Evolutionary conservation across 1,284 basidiomycete species (phyloP), one percentile per base, ranked within the genome.

Genomic region (Ustilago vetiveriae): DNA sequence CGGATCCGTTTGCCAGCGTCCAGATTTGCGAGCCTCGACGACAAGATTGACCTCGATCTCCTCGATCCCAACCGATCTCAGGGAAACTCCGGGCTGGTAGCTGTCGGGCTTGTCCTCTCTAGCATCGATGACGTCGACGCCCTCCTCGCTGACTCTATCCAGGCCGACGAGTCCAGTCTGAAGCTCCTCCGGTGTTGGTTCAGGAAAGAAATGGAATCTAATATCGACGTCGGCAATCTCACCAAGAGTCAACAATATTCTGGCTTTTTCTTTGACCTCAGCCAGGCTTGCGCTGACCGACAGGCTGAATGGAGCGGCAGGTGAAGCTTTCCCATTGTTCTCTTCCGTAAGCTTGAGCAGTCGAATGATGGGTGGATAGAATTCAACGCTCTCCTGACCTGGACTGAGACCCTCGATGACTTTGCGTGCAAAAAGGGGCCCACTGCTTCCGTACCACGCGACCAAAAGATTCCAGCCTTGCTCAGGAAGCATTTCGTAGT

Each of bases 401-500:
- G 43, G 22, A n/a, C 37, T 45, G 14, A 54, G 53, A 26, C 70
- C 67, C 5, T 85, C 82, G 58, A 92, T 87, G 52, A 92, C 89
- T 19, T 85, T 85, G 48, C 91, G 87, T 27, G 88, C 85, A 41
- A 93, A 83, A 3, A 86, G 83, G 41, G 85, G 83, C 13, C 80
- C 82, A 2, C 87, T 83, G 46, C 84, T 69, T 16, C 91, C 91
- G 82, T 92, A 94, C 89, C 90, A 92, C 41, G 84, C 72, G 2
- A 85, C 82, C 33, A 97, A 86, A 21, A 86, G 84, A 21, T 85
- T 79, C 92, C 92, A 96, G 6, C 88, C 88, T 23, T 86, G 85
- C 51, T 86, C 84, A 0, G 92, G 90, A 4, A 97, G 84, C 75
- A 88, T 90, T 76, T 92, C 89, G 55, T 90, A 88, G 78, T 96